Conservation (phyloP, 805 yeast genomes). For the Lachancea waltii region DNA sequence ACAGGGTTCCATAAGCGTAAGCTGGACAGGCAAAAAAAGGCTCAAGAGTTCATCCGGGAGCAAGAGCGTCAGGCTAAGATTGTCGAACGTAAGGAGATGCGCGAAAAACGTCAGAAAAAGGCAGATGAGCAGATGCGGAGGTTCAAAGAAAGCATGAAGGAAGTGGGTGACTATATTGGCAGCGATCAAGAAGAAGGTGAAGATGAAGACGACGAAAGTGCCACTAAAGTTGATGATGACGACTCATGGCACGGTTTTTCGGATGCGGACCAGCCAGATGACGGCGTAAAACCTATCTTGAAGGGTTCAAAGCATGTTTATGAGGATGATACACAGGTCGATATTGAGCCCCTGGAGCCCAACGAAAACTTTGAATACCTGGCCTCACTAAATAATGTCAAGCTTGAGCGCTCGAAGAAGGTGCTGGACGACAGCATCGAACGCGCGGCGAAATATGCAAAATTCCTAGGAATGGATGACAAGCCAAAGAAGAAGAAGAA, state of each 20-base stretch:
- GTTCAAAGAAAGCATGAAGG: slow-evolving; percentile 29
- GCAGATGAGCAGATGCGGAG: slow-evolving; percentile 49
- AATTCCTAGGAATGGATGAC: slow-evolving; percentile 48
- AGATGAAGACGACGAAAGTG: slow-evolving; percentile 17
- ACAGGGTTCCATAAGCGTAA: slow-evolving; percentile 97
- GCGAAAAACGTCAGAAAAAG: slow-evolving; percentile 61
- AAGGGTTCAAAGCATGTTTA: slow-evolving; percentile 28
- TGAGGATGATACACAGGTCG: slow-evolving; percentile 39
- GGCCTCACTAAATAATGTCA: slow-evolving; percentile 65
- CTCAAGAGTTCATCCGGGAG: slow-evolving; percentile 68
- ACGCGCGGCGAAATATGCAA: slow-evolving; percentile 80
- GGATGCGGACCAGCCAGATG: slow-evolving; percentile 18
- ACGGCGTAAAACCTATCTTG: slow-evolving; percentile 29
- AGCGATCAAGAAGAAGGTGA: slow-evolving; percentile 16
- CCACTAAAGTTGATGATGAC: slow-evolving; percentile 20
- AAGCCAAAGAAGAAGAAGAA: slow-evolving; percentile 55
- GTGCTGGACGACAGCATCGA: slow-evolving; percentile 68
- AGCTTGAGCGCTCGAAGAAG: slow-evolving; percentile 58
- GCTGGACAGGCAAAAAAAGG: slow-evolving; percentile 79
- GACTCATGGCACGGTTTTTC: slow-evolving; percentile 39
- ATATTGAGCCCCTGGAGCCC: slow-evolving; percentile 44
- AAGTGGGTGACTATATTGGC: slow-evolving; percentile 22
- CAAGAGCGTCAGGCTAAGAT: slow-evolving; percentile 65
- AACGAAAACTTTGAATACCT: slow-evolving; percentile 48
- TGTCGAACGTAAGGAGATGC: slow-evolving; percentile 60